A percentile compares a stretch with the other conserved stretches of the same genome.
Conservation (phyloP, 1,284 basidiomycete species). For the Tremellales sp. region DNA sequence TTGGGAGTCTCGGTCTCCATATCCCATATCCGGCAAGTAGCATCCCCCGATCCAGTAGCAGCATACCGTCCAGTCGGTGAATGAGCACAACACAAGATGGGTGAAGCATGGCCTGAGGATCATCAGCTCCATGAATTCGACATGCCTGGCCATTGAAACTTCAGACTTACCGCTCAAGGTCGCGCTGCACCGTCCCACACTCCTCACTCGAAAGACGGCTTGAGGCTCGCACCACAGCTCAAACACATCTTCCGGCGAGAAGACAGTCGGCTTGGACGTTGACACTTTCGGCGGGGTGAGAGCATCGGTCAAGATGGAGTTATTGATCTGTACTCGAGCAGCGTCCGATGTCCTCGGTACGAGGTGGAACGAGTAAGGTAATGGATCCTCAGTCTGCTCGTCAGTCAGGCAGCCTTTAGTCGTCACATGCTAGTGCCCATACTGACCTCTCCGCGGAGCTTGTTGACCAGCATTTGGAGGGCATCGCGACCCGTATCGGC, state of each 20-base stretch:
- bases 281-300: conserved; percentile 55
- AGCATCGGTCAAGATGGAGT: conserved; percentile 74
- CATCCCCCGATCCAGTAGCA: conserved; percentile 93
- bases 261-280: conserved; percentile 40
- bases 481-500: conserved; percentile 80
- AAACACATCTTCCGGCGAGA: conserved; percentile 81
- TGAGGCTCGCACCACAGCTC: conserved; percentile 86
- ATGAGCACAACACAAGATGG: conserved; percentile 92
- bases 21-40: conserved; percentile 90
- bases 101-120: conserved; percentile 73
- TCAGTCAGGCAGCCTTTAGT: background rate
- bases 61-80: conserved; percentile 87
- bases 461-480: conserved; percentile 80
- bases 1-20: conserved; percentile 89
- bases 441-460: conserved; percentile 65
- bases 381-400: conserved; percentile 71
- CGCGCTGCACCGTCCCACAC: conserved; percentile 87
- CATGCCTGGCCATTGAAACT: background rate
- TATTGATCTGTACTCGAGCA: conserved; percentile 70
- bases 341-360: conserved; percentile 46
- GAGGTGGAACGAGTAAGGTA: conserved; percentile 85
- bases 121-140: background rate
- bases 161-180: conserved; percentile 72
- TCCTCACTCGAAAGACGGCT: conserved; percentile 90
- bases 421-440: background rate